Evolutionary conservation across 1,284 basidiomycete genomes (phyloP).

Genomic region (Acaromyces ingoldii): DNA sequence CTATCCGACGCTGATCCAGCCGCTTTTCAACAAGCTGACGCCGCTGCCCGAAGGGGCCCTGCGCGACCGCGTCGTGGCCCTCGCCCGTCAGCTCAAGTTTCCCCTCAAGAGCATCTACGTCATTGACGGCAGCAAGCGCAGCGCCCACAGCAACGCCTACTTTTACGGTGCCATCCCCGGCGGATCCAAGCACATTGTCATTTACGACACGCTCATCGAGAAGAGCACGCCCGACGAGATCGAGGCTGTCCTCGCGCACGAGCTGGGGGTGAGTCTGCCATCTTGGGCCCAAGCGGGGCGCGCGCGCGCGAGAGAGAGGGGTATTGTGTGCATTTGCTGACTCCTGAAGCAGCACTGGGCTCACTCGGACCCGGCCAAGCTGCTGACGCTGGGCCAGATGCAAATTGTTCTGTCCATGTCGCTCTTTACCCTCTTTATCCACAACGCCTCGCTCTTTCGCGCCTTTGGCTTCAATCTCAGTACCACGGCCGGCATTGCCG

Average conservation of each 20-base stretch:
- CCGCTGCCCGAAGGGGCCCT: conserved; percentile 59
- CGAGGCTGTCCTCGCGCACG: conserved; percentile 62
- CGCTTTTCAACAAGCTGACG: conserved; percentile 92
- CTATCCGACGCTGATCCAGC: conserved; percentile 72
- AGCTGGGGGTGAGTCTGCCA: too few relatives aligned
- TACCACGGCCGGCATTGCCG: conserved; percentile 4
- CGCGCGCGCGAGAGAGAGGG: too few relatives aligned
- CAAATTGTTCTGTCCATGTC: conserved; percentile 82
- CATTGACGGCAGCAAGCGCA: conserved; percentile 93
- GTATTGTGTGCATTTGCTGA: too few relatives aligned
- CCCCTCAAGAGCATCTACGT: conserved; percentile 91
- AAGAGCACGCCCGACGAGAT: conserved; percentile 68
- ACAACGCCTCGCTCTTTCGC: conserved; percentile 67
- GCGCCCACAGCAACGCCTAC: conserved; percentile 82
- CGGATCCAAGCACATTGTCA: conserved; percentile 62
- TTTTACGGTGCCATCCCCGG: conserved; percentile 50
- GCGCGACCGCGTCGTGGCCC: conserved; percentile 39
- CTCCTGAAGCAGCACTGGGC: too few relatives aligned
- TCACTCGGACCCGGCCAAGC: conserved; percentile 74
- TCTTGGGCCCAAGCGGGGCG: too few relatives aligned
- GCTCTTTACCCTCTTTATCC: conserved; percentile 85
- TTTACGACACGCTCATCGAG: conserved; percentile 93
- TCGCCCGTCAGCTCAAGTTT: conserved; percentile 65
- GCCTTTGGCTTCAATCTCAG: conserved; percentile 71
- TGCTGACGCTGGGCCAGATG: conserved; percentile 76